Conservation (phyloP, 2,329 filamentous ascomycete genomes). For the Davidsoniella virescens region DNA sequence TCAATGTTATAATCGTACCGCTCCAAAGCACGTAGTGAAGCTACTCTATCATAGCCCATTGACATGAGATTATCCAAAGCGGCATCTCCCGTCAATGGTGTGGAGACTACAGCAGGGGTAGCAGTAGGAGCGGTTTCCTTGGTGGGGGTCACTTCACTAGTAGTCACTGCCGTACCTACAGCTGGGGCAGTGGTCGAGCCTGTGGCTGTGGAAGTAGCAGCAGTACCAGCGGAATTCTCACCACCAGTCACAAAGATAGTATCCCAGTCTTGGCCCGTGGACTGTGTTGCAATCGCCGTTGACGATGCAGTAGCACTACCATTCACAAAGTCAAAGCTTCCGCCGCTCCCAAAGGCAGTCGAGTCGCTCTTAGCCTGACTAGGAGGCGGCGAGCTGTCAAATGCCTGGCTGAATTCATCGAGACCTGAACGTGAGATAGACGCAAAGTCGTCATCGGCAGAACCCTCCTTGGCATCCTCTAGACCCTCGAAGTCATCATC, state of each 20-base stretch:
- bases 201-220: constrained; percentile 15
- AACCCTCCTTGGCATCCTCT: constrained; percentile 69
- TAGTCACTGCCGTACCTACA: constrained; percentile 11
- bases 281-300: constrained; percentile 15
- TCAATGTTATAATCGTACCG: constrained; percentile 94
- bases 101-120: constrained; percentile 16
- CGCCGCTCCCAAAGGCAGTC: constrained; percentile 35
- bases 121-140: constrained; percentile 16
- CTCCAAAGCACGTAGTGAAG: constrained; percentile 68
- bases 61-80: constrained; percentile 76
- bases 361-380: constrained; percentile 39
- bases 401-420: constrained; percentile 68
- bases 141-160: constrained; percentile 10
- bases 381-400: constrained; percentile 50
- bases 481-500: constrained; percentile 69
- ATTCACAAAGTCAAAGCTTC: constrained; percentile 42
- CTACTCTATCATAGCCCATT: constrained; percentile 69
- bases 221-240: constrained; percentile 32
- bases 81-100: constrained; percentile 59
- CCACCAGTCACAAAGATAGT: constrained; percentile 60
- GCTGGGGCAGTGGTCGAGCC: constrained; percentile 16
- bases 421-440: constrained; percentile 53
- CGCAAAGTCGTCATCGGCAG: constrained; percentile 64
- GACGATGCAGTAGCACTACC: constrained; percentile 16
- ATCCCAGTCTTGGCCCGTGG: constrained; percentile 72